Evolutionary conservation across 106 monocot species (phyloP).

Genomic region (Ottelia alismoides): DNA sequence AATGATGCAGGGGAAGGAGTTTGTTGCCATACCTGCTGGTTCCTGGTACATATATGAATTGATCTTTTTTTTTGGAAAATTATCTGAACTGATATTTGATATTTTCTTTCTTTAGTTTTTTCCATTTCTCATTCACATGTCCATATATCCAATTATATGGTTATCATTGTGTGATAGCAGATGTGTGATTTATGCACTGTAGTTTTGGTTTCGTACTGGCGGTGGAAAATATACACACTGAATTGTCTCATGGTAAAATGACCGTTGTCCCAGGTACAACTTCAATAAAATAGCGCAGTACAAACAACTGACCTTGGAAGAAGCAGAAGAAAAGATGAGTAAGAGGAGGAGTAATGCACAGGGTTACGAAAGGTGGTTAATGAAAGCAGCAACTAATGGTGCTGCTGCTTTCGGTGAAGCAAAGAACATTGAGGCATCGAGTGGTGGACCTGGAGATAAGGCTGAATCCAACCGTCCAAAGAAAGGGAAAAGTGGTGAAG

Average conservation of each 20-base stretch:
- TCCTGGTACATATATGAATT: conserved; percentile 63
- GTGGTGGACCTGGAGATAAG: conserved; percentile 1
- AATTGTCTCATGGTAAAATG: no score
- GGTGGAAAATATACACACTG: no score
- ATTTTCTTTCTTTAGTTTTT: no score
- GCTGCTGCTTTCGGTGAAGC: conserved; percentile 87
- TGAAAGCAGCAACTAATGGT: conserved; percentile 95
- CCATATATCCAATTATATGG: no score
- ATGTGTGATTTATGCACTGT: no score
- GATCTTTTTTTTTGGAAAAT: no score
- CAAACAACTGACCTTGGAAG: conserved; percentile 97
- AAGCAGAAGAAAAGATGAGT: conserved; percentile 99
- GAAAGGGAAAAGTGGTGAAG: conserved; percentile 66
- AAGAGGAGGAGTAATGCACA: conserved; percentile 77
- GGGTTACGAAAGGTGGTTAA: conserved; percentile 99
- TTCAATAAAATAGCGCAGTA: conserved; percentile 97
- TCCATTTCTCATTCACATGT: no score
- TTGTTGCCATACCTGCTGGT: conserved; percentile 86
- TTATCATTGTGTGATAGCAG: no score
- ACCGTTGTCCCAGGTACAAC: conserved; percentile 81
- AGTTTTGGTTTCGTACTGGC: no score
- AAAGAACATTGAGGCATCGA: conserved; percentile 30
- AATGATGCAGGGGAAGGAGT: conserved; percentile 97
- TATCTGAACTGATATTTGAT: no score
- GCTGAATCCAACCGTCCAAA: conserved; percentile 35